phyloP scores from a whole-genome alignment of 805 yeast species.

The Sugiyamaella floridensis region DNA sequence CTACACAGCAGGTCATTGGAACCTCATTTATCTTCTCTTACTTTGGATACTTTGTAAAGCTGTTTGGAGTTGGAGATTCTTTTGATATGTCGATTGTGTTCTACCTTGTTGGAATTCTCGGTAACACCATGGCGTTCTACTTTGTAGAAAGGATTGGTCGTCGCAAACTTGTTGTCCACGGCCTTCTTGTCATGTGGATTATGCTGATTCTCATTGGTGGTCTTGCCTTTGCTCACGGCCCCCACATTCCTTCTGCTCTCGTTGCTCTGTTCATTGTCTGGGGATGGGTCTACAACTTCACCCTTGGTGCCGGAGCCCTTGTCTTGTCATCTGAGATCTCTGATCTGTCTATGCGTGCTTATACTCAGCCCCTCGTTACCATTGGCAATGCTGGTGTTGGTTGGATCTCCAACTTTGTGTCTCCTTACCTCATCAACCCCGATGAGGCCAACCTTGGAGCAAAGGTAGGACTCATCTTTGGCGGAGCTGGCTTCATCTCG shows the following conservation, averaged over 20 bases:
- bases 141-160: conserved; percentile 2
- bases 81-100: conserved; percentile 4
- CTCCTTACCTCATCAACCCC: conserved; percentile 43
- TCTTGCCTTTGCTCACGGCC: not conserved
- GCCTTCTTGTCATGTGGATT: conserved; percentile 1
- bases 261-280: conserved; percentile 5
- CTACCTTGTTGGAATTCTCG: conserved; percentile 1
- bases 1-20: conserved; percentile 4
- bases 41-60: conserved; percentile 3
- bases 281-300: conserved; percentile 2
- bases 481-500: conserved; percentile 3
- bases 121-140: conserved; percentile 5
- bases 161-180: not conserved
- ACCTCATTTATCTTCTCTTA: conserved; percentile 4
- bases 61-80: conserved; percentile 3
- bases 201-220: conserved; percentile 5
- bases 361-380: conserved; percentile 5
- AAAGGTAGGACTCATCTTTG: conserved; percentile 37
- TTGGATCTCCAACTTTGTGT: conserved; percentile 26
- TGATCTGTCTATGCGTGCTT: conserved; percentile 4
- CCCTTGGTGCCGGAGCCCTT: conserved; percentile 5
- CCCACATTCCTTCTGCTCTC: not conserved
- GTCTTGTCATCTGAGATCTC: conserved; percentile 4
- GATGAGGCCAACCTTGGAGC: conserved; percentile 39
- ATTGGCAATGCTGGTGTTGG: conserved; percentile 6